Percentiles rank a stretch among this genome's conserved stretches.
Evolutionary conservation across 495 filamentous ascomycete genomes (phyloP).

Genomic region (Aspergillus carlsbadensis): DNA sequence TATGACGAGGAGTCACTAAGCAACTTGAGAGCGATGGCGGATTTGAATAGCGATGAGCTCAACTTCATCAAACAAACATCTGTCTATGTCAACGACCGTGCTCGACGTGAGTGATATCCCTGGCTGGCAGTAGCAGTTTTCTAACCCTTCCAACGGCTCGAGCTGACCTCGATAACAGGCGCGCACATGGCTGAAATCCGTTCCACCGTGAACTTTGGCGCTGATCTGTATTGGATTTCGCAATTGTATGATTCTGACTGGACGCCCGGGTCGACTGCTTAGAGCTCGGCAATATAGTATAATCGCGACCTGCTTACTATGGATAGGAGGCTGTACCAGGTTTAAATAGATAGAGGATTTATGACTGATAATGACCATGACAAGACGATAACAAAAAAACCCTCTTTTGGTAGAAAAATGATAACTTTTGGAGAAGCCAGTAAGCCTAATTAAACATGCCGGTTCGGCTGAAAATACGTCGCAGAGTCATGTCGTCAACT

Average conservation of each 20-base stretch:
- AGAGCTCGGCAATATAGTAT: not conserved
- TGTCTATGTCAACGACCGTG: conserved; percentile 4
- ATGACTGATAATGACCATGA: conserved; percentile 3
- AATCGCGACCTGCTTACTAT: not conserved
- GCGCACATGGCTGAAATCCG: conserved; percentile 8
- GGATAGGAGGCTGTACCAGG: not conserved
- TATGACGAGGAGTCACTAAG: conserved; percentile 12
- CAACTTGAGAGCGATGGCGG: conserved; percentile 1
- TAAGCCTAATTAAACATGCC: not conserved
- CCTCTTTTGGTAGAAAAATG: not conserved
- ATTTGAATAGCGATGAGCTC: conserved; percentile 4
- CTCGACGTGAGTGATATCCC: not conserved
- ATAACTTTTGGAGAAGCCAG: conserved; percentile 1
- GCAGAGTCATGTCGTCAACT: conserved; percentile 2
- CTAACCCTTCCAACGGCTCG: not conserved
- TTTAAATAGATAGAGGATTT: conserved; percentile 6
- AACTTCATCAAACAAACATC: conserved; percentile 10
- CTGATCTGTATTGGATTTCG: conserved; percentile 13
- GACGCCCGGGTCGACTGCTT: conserved; percentile 11
- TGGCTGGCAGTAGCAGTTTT: not conserved
- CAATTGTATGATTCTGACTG: conserved; percentile 13
- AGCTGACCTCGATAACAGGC: not conserved
- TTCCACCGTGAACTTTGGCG: not conserved
- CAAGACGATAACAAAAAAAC: not conserved
- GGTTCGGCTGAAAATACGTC: not conserved